Evolutionary conservation across 2,329 filamentous ascomycete species (phyloP).

Genomic region (Fusarium continuum): DNA sequence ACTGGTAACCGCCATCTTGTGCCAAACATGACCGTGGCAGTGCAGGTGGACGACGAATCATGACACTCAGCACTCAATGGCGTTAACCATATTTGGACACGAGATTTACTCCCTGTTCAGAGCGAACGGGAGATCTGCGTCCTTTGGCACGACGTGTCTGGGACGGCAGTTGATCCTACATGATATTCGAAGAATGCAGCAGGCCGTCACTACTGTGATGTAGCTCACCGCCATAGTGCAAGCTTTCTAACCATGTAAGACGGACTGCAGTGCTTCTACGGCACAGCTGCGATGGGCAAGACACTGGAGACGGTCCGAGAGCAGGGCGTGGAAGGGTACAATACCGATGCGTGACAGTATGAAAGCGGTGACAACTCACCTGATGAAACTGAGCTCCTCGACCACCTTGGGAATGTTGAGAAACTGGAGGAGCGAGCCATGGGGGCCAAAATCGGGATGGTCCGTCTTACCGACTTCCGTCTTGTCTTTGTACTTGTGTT

Average conservation of each 20-base stretch:
- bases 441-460: conserved; percentile 69
- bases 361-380: conserved; percentile 59
- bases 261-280: conserved; percentile 8
- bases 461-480: conserved; percentile 65
- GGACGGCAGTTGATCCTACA: conserved; percentile 4
- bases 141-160: conserved; percentile 1
- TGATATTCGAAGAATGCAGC: conserved; percentile 6
- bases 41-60: not conserved
- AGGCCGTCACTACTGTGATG: not conserved
- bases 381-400: conserved; percentile 76
- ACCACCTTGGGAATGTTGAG: conserved; percentile 66
- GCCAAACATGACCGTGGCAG: not conserved
- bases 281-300: not conserved
- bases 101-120: not conserved
- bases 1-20: not conserved
- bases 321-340: not conserved
- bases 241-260: not conserved
- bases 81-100: not conserved
- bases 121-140: conserved; percentile 7
- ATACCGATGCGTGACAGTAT: not conserved
- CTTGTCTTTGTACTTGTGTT: conserved; percentile 67
- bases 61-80: not conserved
- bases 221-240: conserved; percentile 4
- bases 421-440: conserved; percentile 67
- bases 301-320: not conserved